phyloP scores from a whole-genome alignment of 2,329 filamentous ascomycete species.

The Leptosphaerulina australis region DNA sequence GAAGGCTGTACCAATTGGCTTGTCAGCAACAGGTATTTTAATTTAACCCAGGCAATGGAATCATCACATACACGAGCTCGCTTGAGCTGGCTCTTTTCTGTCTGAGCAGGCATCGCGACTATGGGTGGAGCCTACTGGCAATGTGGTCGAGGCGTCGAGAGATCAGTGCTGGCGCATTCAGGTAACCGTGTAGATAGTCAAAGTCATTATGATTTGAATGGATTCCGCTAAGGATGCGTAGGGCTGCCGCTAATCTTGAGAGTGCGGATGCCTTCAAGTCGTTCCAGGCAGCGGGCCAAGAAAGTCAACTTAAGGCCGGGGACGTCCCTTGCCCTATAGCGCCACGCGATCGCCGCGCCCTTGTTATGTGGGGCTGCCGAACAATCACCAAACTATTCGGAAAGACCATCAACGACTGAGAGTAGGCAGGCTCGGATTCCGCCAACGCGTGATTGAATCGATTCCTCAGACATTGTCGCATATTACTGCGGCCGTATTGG shows the following conservation, averaged over 20 bases:
- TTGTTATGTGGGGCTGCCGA: neutral
- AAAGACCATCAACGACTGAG: neutral
- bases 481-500: neutral
- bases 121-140: slow-evolving; percentile 2
- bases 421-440: slow-evolving; percentile 4
- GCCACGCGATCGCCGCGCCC: slow-evolving; percentile 11
- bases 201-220: slow-evolving; percentile 28
- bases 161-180: slow-evolving; percentile 33
- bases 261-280: slow-evolving; percentile 25
- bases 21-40: slow-evolving; percentile 21
- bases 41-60: neutral
- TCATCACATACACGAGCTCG: slow-evolving; percentile 69
- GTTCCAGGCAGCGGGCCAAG: slow-evolving; percentile 28
- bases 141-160: slow-evolving; percentile 25
- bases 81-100: slow-evolving; percentile 85
- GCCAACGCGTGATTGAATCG: slow-evolving; percentile 1
- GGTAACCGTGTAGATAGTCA: slow-evolving; percentile 21
- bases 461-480: neutral
- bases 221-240: slow-evolving; percentile 18
- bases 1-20: slow-evolving; percentile 62
- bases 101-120: slow-evolving; percentile 60
- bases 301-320: slow-evolving; percentile 1
- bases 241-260: slow-evolving; percentile 26
- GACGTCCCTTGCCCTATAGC: neutral
- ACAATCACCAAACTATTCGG: slow-evolving; percentile 2